A percentile compares a stretch with the other conserved stretches of the same genome.
Conservation (phyloP, 2,329 filamentous ascomycete genomes). For the Apiospora phragmitis region DNA sequence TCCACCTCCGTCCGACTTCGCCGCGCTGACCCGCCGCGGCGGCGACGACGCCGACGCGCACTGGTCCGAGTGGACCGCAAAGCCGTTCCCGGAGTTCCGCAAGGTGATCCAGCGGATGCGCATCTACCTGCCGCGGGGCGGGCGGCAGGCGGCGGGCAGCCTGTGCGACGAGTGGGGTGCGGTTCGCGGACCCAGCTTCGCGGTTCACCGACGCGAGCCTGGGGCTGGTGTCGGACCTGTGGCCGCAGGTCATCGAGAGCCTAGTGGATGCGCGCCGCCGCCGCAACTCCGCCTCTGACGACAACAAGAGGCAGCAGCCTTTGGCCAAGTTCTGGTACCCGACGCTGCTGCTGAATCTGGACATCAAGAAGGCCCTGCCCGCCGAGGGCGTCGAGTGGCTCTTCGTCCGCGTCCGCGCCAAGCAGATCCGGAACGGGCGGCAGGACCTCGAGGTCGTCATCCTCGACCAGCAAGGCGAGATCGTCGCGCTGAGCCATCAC, state of each 20-base stretch:
- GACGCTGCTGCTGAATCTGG: slow-evolving; percentile 66
- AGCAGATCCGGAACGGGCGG: slow-evolving; percentile 25
- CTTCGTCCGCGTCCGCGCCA: slow-evolving; percentile 52
- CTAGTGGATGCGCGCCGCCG: neutral
- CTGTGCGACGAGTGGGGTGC: slow-evolving; percentile 32
- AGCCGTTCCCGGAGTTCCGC: slow-evolving; percentile 26
- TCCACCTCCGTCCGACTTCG: slow-evolving; percentile 24
- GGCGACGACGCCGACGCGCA: slow-evolving; percentile 27
- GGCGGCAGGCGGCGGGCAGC: slow-evolving; percentile 21
- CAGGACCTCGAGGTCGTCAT: slow-evolving; percentile 31
- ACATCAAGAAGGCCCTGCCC: slow-evolving; percentile 70
- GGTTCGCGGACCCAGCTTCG: slow-evolving; percentile 27
- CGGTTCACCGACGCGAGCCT: slow-evolving; percentile 26
- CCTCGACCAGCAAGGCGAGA: slow-evolving; percentile 26
- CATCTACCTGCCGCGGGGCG: slow-evolving; percentile 25
- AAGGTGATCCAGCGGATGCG: slow-evolving; percentile 24
- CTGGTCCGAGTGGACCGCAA: slow-evolving; percentile 23
- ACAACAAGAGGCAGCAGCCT: neutral
- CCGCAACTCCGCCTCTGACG: slow-evolving; percentile 13
- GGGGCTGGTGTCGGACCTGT: slow-evolving; percentile 31
- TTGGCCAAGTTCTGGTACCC: slow-evolving; percentile 58
- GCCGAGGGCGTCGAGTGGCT: slow-evolving; percentile 66
- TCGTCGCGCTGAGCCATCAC: slow-evolving; percentile 33
- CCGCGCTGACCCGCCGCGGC: slow-evolving; percentile 18
- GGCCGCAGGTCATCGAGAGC: slow-evolving; percentile 29